Percentiles rank a stretch among this genome's conserved stretches.
Evolutionary conservation across 371 early-diverging fungal species (phyloP).

Genomic region (Vavraia culicis): DNA sequence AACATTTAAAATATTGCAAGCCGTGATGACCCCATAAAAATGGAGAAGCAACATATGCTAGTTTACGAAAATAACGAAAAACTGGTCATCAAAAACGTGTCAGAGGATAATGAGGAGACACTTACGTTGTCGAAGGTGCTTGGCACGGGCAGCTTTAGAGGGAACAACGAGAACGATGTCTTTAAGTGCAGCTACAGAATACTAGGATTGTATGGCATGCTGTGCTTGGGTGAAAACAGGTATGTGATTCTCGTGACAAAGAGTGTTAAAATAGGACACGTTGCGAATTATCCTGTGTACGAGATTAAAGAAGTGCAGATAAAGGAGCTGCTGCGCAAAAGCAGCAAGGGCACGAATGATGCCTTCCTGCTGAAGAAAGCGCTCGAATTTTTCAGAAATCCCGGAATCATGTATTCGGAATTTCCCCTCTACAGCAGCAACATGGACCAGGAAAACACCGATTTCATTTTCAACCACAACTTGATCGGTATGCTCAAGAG

Average conservation of each 20-base stretch:
- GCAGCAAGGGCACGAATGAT: conserved; percentile 2
- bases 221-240: conserved; percentile 15
- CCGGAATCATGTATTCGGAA: conserved; percentile 29
- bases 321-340: conserved; percentile 2
- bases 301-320: conserved; percentile 28
- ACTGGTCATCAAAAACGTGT: conserved; percentile 1
- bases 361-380: conserved; percentile 2
- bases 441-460: conserved; percentile 15
- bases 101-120: background rate
- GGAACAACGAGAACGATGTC: conserved; percentile 2
- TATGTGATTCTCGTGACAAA: conserved; percentile 33
- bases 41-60: too few relatives aligned
- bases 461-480: conserved; percentile 40
- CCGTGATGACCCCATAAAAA: too few relatives aligned
- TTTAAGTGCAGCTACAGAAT: background rate
- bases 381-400: conserved; percentile 20
- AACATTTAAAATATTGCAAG: too few relatives aligned
- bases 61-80: too few relatives aligned
- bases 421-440: conserved; percentile 17
- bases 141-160: background rate
- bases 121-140: too few relatives aligned
- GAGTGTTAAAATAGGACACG: conserved; percentile 8
- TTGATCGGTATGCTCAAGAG: conserved; percentile 23
- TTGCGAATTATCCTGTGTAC: conserved; percentile 26
- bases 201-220: conserved; percentile 17